A percentile compares a stretch with the other conserved stretches of the same genome.
Evolutionary conservation across 306 rosid species (phyloP).

Genomic region (Cucurbita pepo): DNA sequence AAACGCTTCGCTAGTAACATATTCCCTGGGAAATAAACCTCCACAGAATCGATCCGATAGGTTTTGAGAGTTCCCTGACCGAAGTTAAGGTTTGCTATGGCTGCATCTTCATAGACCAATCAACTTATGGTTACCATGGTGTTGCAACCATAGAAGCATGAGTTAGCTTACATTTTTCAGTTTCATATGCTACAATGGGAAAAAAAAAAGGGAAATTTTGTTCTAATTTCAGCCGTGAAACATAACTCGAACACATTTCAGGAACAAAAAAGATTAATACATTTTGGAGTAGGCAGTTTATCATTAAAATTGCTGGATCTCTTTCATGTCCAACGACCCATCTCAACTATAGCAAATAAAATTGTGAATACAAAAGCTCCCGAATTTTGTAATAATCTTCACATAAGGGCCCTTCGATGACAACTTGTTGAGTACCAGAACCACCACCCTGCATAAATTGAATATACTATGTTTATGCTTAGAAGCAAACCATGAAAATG

Average conservation of each 20-base stretch:
- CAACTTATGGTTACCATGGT: neutral
- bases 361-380: slow-evolving; percentile 64
- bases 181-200: neutral
- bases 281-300: neutral
- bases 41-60: too few species aligned
- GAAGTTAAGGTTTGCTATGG: neutral
- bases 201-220: neutral
- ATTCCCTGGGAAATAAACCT: too few species aligned
- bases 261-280: neutral
- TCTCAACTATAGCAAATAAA: slow-evolving; percentile 49
- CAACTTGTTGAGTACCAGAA: slow-evolving; percentile 76
- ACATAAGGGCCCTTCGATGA: slow-evolving; percentile 82
- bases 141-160: neutral
- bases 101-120: neutral
- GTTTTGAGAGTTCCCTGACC: neutral
- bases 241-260: neutral
- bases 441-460: slow-evolving; percentile 55
- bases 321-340: neutral
- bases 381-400: slow-evolving; percentile 82
- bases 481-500: neutral
- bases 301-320: neutral
- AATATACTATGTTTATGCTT: neutral
- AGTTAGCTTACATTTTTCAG: neutral
- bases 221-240: neutral
- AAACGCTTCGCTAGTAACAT: too few species aligned